These are phyloP conservation scores for Phtheirospermum japonicum DNA, from an alignment of 257 asterid species.

Conservation along the genomic window DNA sequence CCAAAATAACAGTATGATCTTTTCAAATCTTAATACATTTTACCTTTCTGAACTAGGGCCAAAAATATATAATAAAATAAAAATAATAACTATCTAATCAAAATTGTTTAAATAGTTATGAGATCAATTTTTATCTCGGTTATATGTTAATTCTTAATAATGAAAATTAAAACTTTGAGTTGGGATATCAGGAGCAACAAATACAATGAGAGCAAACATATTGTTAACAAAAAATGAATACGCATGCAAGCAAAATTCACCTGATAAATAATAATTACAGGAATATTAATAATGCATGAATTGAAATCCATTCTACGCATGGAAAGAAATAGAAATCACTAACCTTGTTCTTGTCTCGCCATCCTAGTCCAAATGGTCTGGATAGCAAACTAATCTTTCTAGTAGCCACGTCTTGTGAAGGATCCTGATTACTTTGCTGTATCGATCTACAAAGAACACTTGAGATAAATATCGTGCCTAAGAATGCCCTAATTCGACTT, in stretches of 20 bases:
- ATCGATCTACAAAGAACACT: slow-evolving; percentile 45
- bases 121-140: too few species aligned
- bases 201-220: background rate
- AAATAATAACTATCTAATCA: too few species aligned
- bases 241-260: background rate
- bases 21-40: too few species aligned
- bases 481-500: too few species aligned
- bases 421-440: slow-evolving; percentile 63
- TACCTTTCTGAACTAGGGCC: too few species aligned
- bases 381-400: slow-evolving; percentile 78
- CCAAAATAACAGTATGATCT: too few species aligned
- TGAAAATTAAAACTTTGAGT: too few species aligned
- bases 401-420: slow-evolving; percentile 52
- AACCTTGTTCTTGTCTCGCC: slow-evolving; percentile 83
- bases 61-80: too few species aligned
- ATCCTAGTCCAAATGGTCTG: slow-evolving; percentile 75
- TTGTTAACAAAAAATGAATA: background rate
- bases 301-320: background rate
- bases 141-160: too few species aligned
- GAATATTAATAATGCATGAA: background rate
- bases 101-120: too few species aligned
- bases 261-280: background rate
- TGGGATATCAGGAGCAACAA: too few species aligned
- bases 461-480: background rate
- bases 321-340: slow-evolving; percentile 15